These are phyloP conservation scores for Lablab purpureus DNA, from an alignment of 306 rosid genomes.

Conservation along the genomic window DNA sequence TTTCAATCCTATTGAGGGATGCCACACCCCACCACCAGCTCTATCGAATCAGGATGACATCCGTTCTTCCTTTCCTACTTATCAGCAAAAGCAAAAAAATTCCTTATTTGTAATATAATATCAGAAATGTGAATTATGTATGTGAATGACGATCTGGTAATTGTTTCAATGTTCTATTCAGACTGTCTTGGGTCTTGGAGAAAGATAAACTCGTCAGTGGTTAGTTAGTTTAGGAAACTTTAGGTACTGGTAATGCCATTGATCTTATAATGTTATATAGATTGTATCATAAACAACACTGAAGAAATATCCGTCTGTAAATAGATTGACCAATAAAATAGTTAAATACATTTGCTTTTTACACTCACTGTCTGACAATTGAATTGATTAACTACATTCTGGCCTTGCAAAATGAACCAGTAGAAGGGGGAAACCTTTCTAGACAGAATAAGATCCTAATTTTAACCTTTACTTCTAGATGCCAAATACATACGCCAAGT, in stretches of 20 bases:
- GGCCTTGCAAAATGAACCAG: neutral
- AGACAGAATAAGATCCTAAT: constrained; percentile 11
- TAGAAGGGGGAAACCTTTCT: neutral
- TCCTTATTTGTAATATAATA: neutral
- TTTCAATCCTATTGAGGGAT: constrained; percentile 1
- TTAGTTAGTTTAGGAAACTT: constrained; percentile 6
- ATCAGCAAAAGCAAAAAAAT: neutral
- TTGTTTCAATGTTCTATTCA: constrained; percentile 8
- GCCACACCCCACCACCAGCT: constrained; percentile 1
- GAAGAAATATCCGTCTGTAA: neutral
- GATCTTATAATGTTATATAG: neutral
- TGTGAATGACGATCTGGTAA: neutral
- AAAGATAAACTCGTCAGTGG: neutral
- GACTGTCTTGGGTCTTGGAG: neutral
- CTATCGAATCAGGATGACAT: neutral
- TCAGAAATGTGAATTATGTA: neutral
- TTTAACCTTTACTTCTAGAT: neutral
- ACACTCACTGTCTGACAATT: neutral
- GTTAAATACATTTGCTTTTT: neutral
- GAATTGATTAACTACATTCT: neutral
- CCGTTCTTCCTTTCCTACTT: neutral
- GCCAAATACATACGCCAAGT: constrained; percentile 2
- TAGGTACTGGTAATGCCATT: neutral
- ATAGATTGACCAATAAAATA: constrained; percentile 14
- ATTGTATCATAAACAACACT: neutral